A percentile compares a stretch with the other conserved stretches of the same genome.
phyloP scores from a whole-genome alignment of 192 early-diverging fungal species.

The Coemansia umbellata region DNA sequence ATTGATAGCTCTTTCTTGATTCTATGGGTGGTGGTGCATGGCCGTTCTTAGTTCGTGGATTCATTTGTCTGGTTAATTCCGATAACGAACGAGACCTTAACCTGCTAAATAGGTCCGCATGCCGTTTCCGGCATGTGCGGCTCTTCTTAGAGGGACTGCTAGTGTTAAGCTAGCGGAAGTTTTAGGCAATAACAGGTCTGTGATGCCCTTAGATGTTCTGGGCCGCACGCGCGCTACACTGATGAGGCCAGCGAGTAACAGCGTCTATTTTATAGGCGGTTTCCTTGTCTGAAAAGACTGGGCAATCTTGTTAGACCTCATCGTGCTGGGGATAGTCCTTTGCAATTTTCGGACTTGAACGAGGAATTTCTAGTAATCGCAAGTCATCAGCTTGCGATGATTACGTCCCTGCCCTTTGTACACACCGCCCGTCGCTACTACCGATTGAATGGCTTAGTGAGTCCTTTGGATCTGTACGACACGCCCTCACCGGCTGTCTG shows the following conservation, averaged over 20 bases:
- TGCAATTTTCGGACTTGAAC: slow-evolving; percentile 77
- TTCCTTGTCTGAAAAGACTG: slow-evolving; percentile 49
- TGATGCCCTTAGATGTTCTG: slow-evolving; percentile 84
- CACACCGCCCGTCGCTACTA: slow-evolving; percentile 76
- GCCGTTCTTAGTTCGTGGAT: slow-evolving; percentile 57
- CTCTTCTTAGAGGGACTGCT: slow-evolving; percentile 49
- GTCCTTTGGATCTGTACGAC: slow-evolving; percentile 60
- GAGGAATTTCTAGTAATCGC: slow-evolving; percentile 79
- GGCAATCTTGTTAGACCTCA: slow-evolving; percentile 72
- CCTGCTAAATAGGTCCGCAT: slow-evolving; percentile 64
- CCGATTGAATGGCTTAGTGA: slow-evolving; percentile 83
- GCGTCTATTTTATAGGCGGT: slow-evolving; percentile 46
- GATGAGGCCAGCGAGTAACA: slow-evolving; percentile 67
- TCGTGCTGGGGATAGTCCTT: slow-evolving; percentile 78
- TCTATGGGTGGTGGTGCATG: slow-evolving; percentile 51
- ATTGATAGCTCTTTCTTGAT: slow-evolving; percentile 55
- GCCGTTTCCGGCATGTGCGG: slow-evolving; percentile 26
- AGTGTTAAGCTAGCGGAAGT: slow-evolving; percentile 64
- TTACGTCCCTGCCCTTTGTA: slow-evolving; percentile 81
- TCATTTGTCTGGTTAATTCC: slow-evolving; percentile 83
- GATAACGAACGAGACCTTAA: slow-evolving; percentile 82
- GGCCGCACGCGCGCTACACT: slow-evolving; percentile 81
- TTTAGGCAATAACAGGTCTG: slow-evolving; percentile 82
- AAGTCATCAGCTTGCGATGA: slow-evolving; percentile 77
- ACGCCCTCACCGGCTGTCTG: slow-evolving; percentile 33